phyloP scores from a whole-genome alignment of 192 early-diverging fungal species.

The Chytriomyces sp. region DNA sequence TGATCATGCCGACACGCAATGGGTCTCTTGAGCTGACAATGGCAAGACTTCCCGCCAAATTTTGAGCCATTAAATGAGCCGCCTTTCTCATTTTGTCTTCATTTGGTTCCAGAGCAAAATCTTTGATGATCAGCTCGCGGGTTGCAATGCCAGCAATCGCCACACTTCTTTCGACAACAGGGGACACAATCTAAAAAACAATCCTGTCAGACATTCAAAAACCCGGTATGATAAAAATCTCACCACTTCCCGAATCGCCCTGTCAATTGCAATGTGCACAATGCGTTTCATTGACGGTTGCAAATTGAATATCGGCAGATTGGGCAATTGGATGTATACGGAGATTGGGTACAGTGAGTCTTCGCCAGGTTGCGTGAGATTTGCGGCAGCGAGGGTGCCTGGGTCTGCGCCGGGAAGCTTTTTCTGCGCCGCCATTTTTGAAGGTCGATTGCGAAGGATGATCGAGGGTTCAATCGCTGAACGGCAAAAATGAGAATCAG shows the following conservation, averaged over 20 bases:
- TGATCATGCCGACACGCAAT: slow-evolving; percentile 80
- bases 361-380: slow-evolving; percentile 1
- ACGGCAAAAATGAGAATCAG: slow-evolving; percentile 6
- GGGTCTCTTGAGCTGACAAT: slow-evolving; percentile 94
- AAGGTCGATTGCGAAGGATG: slow-evolving; percentile 67
- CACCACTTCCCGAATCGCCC: slow-evolving; percentile 81
- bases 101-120: slow-evolving; percentile 93
- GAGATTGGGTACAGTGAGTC: slow-evolving; percentile 22
- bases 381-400: slow-evolving; percentile 29
- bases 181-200: slow-evolving; percentile 65
- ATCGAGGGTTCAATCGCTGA: slow-evolving; percentile 67
- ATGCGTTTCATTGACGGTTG: slow-evolving; percentile 88
- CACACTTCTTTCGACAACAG: slow-evolving; percentile 91
- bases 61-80: slow-evolving; percentile 95
- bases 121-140: slow-evolving; percentile 90
- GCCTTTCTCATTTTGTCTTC: slow-evolving; percentile 93
- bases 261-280: slow-evolving; percentile 86
- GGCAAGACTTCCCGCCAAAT: slow-evolving; percentile 79
- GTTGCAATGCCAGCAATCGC: slow-evolving; percentile 92
- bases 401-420: background rate
- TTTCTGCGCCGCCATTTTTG: slow-evolving; percentile 27
- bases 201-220: slow-evolving; percentile 8
- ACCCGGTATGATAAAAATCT: background rate
- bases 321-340: slow-evolving; percentile 46
- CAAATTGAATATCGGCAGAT: slow-evolving; percentile 75